Base-by-base conservation (phyloP, 2,329 filamentous ascomycete species). In the Colletotrichum sp. region DNA sequence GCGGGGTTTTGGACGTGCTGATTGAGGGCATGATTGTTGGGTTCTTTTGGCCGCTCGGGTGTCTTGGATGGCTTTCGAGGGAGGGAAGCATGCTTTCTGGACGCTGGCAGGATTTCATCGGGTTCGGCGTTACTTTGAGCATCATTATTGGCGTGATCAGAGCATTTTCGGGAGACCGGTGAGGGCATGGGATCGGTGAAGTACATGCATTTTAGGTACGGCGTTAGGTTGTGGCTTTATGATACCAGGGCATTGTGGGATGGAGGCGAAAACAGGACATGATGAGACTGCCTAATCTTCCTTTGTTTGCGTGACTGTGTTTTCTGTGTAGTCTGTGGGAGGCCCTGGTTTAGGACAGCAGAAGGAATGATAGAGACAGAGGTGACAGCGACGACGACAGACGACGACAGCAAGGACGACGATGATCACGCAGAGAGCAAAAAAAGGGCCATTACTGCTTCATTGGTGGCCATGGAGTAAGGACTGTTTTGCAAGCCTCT, bases 41-140 rank as follows among this genome's bases (percentile, higher is more conserved):
- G 1, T 99, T 99, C 88, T 94, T 99, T 83, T 99, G 96, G 92
- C 97, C 97, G 6, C 85, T 99, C 12, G 96, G 95, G 0, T 96
- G 95, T 80, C 87, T 96, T 72, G 92, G 94, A 68, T 98, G 96
- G 95, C 87, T 98, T 66, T 90, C 96, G 78, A 90, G 96, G 76
- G 95, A 98, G 84, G 95, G 97, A 74, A 96, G 95, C 1, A 93
- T 99, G 76, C 98, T 96, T 92, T 94, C 93, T 76, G 92, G 94
- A 81, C 89, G 96, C 81, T 94, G 95, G 88, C 93, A 96, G 83
- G 91, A 98, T 80, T 96, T 96, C 79, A 95, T 99, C 18, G 92
- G 95, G 68, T 93, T 96, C 60, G 97, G 97, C 1, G 92, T 98
- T 24, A 84, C 96, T 76, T 89, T 99, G 52, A 84, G 83, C 65